Base-by-base conservation (phyloP, 2,329 filamentous ascomycete genomes). In the Claviceps monticola region DNA sequence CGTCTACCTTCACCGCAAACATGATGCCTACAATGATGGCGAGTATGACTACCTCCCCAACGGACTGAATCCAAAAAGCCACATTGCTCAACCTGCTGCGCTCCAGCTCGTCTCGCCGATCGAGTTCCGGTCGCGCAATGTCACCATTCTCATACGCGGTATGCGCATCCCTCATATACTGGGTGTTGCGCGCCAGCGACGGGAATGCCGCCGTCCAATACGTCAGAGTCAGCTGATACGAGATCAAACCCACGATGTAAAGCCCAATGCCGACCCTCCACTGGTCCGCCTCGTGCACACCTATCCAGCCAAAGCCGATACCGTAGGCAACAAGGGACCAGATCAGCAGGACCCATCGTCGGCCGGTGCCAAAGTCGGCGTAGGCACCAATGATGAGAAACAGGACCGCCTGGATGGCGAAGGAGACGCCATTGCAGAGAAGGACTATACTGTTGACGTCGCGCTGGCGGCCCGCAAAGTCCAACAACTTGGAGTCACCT, bases 391-490 rank as follows among this genome's bases (percentile, higher is more conserved):
- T 68, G 53, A 71, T 58, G 26, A 79, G 65, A 58, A 79, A 78
- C 5, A 79, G 59, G 7, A 78, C 71, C 29, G 80, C 75, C 61
- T 86, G 82, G 38, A 83, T 74, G 1, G 81, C 80, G 60, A 86
- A 86, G 16, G 75, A 80, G 52, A 85, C 79, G 50, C 83, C 82
- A 59, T 85, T 85, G 61, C 74, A 73, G 0, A 84, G 68, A 7
- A 86, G 68, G 4, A 86, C 79, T 51, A 85, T 80, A 53, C 75
- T 80, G 62, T 82, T 81, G 58, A 83, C 75, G n/a, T 77, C 78
- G 51, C 79, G 73, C 23, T 71, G 64, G 39, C 67, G 67, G 14
- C 81, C 80, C 1, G 75, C 74, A 54, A 84, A 84, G 2, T 59
- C 57, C 21, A 84, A 64, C 1, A 75, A 68, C 1, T 70, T 73